Evolutionary conservation across 768 basidiomycete genomes (phyloP).

Genomic region (Antrodiella citrinella): DNA sequence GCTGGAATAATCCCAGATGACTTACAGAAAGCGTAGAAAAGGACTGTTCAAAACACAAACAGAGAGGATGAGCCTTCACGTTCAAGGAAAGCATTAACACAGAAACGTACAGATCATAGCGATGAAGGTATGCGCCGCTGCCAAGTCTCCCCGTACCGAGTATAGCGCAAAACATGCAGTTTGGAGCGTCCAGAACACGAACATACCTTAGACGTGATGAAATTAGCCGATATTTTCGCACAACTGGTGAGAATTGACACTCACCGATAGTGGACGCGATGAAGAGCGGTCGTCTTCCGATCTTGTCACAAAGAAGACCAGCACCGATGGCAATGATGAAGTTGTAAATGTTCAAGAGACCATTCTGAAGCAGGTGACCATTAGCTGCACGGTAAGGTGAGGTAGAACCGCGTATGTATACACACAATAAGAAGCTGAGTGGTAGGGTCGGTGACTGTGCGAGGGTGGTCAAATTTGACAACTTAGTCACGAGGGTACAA

Average conservation of each 20-base stretch:
- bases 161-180: constrained; percentile 29
- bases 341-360: constrained; percentile 47
- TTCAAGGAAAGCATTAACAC: neutral
- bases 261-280: constrained; percentile 36
- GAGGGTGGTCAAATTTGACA: no score
- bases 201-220: constrained; percentile 28
- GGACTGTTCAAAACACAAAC: no score
- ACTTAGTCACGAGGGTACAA: no score
- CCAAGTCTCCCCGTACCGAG: constrained; percentile 17
- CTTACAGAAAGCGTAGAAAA: constrained; percentile 32
- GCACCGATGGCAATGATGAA: constrained; percentile 44
- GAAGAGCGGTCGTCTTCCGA: constrained; percentile 44
- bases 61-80: neutral
- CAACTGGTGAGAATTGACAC: constrained; percentile 4
- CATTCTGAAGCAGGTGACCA: constrained; percentile 32
- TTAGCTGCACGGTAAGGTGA: neutral
- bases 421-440: constrained; percentile 35
- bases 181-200: constrained; percentile 31
- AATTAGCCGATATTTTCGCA: constrained; percentile 3
- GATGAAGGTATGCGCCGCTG: constrained; percentile 35
- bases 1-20: neutral
- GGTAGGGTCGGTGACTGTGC: constrained; percentile 33
- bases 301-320: constrained; percentile 39
- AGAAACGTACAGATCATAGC: constrained; percentile 36
- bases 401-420: neutral